A percentile compares a stretch with the other conserved stretches of the same genome.
These are phyloP conservation scores for Rachicladosporium sp. DNA, from an alignment of 2,329 filamentous ascomycete genomes.

Conservation along the genomic window DNA sequence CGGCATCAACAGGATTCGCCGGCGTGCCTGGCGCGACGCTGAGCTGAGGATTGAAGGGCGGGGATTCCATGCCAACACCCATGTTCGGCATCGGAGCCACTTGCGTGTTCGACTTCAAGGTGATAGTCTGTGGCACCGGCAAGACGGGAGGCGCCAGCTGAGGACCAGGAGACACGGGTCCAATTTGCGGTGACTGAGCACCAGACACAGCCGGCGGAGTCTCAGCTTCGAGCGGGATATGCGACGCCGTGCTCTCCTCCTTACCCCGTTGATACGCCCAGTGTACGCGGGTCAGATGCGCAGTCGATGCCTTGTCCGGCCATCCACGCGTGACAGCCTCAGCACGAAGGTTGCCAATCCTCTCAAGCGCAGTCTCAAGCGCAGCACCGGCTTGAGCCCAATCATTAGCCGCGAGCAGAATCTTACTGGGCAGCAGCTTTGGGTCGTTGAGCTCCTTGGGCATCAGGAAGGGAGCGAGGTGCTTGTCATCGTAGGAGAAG, in stretches of 20 bases:
- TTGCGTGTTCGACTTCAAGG: too few species aligned
- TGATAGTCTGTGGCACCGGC: too few species aligned
- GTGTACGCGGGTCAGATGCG: slow-evolving; percentile 2
- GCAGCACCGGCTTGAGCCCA: slow-evolving; percentile 34
- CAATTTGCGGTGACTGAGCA: slow-evolving; percentile 3
- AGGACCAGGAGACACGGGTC: slow-evolving; percentile 8
- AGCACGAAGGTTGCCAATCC: slow-evolving; percentile 21
- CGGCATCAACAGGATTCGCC: slow-evolving; percentile 4
- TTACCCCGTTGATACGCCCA: neutral
- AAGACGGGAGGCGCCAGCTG: slow-evolving; percentile 2
- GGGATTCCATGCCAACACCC: slow-evolving; percentile 17
- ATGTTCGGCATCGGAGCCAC: slow-evolving; percentile 1
- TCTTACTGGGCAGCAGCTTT: slow-evolving; percentile 22
- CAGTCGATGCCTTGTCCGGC: slow-evolving; percentile 13
- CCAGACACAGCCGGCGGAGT: slow-evolving; percentile 8
- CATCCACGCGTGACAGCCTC: slow-evolving; percentile 22
- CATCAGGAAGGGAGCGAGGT: slow-evolving; percentile 28
- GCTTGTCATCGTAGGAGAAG: slow-evolving; percentile 24
- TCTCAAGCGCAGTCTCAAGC: slow-evolving; percentile 29
- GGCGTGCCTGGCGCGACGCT: slow-evolving; percentile 11
- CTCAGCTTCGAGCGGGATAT: neutral
- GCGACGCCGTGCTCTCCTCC: neutral
- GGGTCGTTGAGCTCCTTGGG: slow-evolving; percentile 21
- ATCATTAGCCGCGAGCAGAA: slow-evolving; percentile 23
- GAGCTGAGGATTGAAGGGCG: slow-evolving; percentile 19